phyloP scores from a whole-genome alignment of 129 eudicot genomes.

The Saposhnikovia divaricata region DNA sequence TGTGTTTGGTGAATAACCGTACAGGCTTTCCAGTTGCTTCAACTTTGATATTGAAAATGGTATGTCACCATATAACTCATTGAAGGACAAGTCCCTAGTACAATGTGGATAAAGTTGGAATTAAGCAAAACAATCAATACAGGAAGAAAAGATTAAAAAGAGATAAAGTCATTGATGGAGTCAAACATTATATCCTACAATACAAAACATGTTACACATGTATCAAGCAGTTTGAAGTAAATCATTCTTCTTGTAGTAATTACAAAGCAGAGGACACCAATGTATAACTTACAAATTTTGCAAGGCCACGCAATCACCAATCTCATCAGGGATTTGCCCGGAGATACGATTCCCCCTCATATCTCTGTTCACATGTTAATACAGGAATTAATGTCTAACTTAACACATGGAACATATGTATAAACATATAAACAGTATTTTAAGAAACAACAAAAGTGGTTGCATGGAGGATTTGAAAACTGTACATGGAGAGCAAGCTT shows the following conservation, averaged over 20 bases:
- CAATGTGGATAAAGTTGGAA: background rate
- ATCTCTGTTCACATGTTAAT: conserved; percentile 43
- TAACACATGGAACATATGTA: too few species aligned
- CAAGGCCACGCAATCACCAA: conserved; percentile 80
- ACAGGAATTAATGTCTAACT: background rate
- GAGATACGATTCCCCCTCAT: conserved; percentile 71
- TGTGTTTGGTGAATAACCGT: conserved; percentile 6
- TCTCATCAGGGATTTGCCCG: conserved; percentile 96
- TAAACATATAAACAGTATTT: background rate
- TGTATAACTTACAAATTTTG: conserved; percentile 51
- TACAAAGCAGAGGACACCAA: background rate
- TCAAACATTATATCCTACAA: background rate
- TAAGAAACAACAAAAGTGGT: background rate
- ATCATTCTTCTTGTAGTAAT: background rate
- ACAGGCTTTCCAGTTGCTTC: conserved; percentile 76
- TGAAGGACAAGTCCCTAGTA: conserved; percentile 86
- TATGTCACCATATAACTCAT: conserved; percentile 75
- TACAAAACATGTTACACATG: background rate
- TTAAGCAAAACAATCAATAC: background rate
- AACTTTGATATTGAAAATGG: conserved; percentile 92
- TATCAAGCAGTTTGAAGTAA: background rate
- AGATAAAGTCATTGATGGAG: background rate
- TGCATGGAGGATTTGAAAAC: conserved; percentile 7
- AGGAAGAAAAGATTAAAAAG: background rate
- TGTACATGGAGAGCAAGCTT: conserved; percentile 66